Conservation (phyloP, 1,284 basidiomycete genomes). For the Trametes pubescens region DNA sequence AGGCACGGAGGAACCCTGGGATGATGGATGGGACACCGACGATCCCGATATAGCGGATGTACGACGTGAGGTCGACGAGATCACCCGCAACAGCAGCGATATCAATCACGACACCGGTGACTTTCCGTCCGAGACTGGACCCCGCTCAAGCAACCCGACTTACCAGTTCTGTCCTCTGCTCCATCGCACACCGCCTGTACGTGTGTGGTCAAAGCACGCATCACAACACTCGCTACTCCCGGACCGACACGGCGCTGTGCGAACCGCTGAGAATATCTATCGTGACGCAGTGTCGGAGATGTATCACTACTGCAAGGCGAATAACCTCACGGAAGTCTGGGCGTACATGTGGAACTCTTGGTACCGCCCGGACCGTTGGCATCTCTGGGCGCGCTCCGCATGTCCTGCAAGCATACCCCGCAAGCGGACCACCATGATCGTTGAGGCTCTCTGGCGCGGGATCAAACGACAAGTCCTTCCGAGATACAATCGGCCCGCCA, state of each 20-base stretch:
- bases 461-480: slow-evolving; percentile 25
- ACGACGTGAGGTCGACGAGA: neutral
- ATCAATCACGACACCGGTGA: neutral
- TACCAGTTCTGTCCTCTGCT: neutral
- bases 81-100: neutral
- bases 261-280: slow-evolving; percentile 17
- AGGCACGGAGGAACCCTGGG: too few species aligned
- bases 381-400: slow-evolving; percentile 24
- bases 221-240: slow-evolving; percentile 12
- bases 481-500: slow-evolving; percentile 19
- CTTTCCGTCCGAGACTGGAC: neutral
- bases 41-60: too few species aligned
- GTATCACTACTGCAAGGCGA: slow-evolving; percentile 27
- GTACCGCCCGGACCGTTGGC: slow-evolving; percentile 24
- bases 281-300: slow-evolving; percentile 2
- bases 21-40: too few species aligned
- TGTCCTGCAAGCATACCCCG: slow-evolving; percentile 13
- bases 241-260: slow-evolving; percentile 23
- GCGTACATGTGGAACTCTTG: slow-evolving; percentile 33
- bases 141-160: neutral
- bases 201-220: neutral
- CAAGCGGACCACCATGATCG: slow-evolving; percentile 32
- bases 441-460: slow-evolving; percentile 29
- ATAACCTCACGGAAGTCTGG: slow-evolving; percentile 28
- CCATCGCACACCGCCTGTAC: neutral